Percentiles rank a stretch among this genome's conserved stretches.
These are phyloP conservation scores for Naegleria gruberi DNA, from an alignment of 208 protist genomes.

Conservation along the genomic window DNA sequence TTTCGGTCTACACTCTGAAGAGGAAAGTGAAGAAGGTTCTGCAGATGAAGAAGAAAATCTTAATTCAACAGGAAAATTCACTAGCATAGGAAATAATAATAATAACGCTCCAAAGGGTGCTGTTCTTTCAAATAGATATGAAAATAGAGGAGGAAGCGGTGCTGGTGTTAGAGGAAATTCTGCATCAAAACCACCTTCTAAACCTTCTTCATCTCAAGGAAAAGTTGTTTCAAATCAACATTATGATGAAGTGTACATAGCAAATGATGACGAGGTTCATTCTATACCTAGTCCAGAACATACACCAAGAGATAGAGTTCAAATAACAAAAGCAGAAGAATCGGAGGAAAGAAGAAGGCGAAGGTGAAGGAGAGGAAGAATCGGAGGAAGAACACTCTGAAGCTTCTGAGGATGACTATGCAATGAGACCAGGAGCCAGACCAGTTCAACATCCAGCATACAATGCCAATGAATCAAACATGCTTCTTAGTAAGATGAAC, in stretches of 20 bases:
- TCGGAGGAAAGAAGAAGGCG: not conserved
- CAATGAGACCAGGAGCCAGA: not conserved
- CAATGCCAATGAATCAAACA: not conserved
- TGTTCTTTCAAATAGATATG: not conserved
- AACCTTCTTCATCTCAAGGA: not conserved
- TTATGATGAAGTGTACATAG: not conserved
- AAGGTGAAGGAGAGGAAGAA: not conserved
- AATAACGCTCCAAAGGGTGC: not conserved
- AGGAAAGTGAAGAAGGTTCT: not conserved
- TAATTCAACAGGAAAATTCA: constrained; percentile 1
- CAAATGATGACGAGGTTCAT: not conserved
- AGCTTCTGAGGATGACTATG: not conserved
- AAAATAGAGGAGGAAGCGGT: too few relatives aligned
- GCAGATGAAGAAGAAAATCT: not conserved
- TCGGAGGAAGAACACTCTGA: not conserved
- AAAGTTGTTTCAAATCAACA: not conserved
- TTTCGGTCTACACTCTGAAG: not conserved
- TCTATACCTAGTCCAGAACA: not conserved
- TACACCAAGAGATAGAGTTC: not conserved
- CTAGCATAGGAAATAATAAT: not conserved
- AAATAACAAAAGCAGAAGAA: not conserved
- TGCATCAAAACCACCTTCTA: not conserved
- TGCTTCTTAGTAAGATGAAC: not conserved
- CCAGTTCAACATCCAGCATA: not conserved
- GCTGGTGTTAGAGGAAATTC: not conserved